Percentiles rank a stretch among this genome's conserved stretches.
These are phyloP conservation scores for Tephrocybe rancida DNA, from an alignment of 768 basidiomycete genomes.

Conservation along the genomic window DNA sequence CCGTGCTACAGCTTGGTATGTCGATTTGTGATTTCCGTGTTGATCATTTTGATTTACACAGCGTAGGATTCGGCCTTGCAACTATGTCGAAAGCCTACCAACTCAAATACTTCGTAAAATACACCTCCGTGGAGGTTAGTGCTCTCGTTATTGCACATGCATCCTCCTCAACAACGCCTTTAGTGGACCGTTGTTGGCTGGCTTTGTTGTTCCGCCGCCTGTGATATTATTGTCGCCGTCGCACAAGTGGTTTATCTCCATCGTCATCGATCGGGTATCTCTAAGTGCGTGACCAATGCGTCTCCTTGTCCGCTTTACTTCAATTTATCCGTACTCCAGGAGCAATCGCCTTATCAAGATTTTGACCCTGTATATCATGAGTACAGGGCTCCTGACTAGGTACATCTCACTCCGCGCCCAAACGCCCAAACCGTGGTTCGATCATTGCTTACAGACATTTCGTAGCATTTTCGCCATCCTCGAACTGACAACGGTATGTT, in stretches of 20 bases:
- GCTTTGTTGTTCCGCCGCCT: background rate
- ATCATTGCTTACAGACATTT: too few relatives aligned
- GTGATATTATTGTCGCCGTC: background rate
- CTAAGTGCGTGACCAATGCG: too few relatives aligned
- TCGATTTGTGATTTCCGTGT: too few relatives aligned
- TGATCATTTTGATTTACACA: too few relatives aligned
- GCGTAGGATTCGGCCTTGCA: slow-evolving; percentile 1
- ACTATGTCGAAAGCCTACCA: background rate
- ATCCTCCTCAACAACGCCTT: too few relatives aligned
- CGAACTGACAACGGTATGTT: background rate
- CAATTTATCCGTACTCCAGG: background rate
- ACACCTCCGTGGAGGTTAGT: background rate
- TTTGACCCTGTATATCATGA: background rate
- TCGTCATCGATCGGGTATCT: background rate
- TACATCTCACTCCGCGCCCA: too few relatives aligned
- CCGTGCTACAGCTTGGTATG: too few relatives aligned
- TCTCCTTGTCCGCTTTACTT: background rate
- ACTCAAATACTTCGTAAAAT: background rate
- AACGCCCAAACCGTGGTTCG: too few relatives aligned
- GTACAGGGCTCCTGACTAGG: background rate
- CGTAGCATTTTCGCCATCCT: background rate
- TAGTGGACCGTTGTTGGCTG: background rate
- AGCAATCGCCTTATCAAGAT: background rate
- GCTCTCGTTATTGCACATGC: too few relatives aligned
- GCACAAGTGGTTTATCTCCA: background rate